These are phyloP conservation scores for Astragalus membranaceus DNA, from an alignment of 306 rosid species.

Conservation along the genomic window DNA sequence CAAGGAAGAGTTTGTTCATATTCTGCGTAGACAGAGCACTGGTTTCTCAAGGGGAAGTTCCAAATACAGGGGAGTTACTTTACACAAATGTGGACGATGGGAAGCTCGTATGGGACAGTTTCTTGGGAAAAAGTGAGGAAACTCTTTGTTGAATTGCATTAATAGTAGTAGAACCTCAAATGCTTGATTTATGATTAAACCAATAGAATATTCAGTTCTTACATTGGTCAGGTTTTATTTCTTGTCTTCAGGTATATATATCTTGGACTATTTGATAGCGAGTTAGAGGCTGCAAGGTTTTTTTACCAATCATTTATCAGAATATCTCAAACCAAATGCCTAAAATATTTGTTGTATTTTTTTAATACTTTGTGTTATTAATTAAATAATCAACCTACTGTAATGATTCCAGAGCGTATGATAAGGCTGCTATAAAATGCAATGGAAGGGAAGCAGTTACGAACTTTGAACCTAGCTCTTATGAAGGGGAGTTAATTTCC, in stretches of 20 bases:
- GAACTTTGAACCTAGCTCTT: constrained; percentile 66
- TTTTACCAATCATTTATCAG: constrained; percentile 1
- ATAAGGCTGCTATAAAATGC: constrained; percentile 82
- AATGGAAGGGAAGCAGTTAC: constrained; percentile 90
- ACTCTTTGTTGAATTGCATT: constrained; percentile 8
- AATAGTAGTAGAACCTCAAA: background rate
- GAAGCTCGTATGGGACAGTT: constrained; percentile 99
- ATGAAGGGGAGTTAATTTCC: constrained; percentile 47
- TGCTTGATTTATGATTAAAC: background rate
- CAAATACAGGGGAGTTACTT: constrained; percentile 85
- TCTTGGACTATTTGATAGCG: constrained; percentile 91
- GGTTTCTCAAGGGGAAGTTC: constrained; percentile 94
- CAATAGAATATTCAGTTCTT: constrained; percentile 17
- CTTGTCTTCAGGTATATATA: constrained; percentile 80
- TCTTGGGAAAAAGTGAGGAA: constrained; percentile 76
- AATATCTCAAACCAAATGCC: constrained; percentile 8
- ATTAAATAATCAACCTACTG: background rate
- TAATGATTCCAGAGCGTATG: constrained; percentile 69
- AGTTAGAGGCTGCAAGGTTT: constrained; percentile 96
- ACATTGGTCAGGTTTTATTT: constrained; percentile 29
- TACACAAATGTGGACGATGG: constrained; percentile 96
- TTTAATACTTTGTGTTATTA: constrained; percentile 5
- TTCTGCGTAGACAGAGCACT: constrained; percentile 86
- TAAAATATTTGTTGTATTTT: background rate
- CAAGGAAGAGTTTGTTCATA: constrained; percentile 89